These are phyloP conservation scores for Colletotrichum graminicola DNA, from an alignment of 2,329 filamentous ascomycete genomes.

Conservation along the genomic window DNA sequence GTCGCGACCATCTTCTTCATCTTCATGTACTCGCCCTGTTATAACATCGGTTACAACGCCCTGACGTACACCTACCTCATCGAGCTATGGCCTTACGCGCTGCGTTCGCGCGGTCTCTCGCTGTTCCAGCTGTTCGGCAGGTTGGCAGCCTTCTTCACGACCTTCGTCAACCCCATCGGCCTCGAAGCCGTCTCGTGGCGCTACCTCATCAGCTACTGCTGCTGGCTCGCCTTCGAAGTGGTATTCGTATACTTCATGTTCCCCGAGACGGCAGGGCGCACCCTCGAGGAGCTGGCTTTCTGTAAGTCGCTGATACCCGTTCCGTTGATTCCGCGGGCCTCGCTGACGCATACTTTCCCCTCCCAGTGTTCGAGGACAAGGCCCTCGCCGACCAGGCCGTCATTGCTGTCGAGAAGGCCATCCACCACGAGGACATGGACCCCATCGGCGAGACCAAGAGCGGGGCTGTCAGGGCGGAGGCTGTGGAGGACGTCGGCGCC, in stretches of 20 bases:
- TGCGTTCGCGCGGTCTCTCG: conserved; percentile 65
- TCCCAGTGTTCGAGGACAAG: conserved; percentile 50
- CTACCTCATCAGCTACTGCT: conserved; percentile 43
- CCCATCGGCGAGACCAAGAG: conserved; percentile 25
- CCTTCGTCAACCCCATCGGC: conserved; percentile 44
- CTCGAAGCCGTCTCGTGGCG: conserved; percentile 35
- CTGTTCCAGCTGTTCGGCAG: conserved; percentile 51
- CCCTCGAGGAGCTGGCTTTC: conserved; percentile 71
- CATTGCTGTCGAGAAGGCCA: conserved; percentile 48
- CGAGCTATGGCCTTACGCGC: conserved; percentile 70
- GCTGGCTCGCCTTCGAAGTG: conserved; percentile 47
- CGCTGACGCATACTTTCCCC: not conserved
- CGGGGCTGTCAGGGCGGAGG: conserved; percentile 19
- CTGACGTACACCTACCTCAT: conserved; percentile 72
- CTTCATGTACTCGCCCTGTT: conserved; percentile 66
- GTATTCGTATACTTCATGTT: conserved; percentile 81
- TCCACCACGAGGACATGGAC: conserved; percentile 44
- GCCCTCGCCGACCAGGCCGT: conserved; percentile 47
- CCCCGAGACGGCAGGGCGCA: conserved; percentile 81
- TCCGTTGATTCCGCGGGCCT: not conserved
- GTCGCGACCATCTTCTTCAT: conserved; percentile 66
- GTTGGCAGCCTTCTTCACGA: conserved; percentile 42
- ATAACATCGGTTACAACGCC: conserved; percentile 72
- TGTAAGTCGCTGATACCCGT: conserved; percentile 8
- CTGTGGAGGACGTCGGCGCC: conserved; percentile 24